These are phyloP conservation scores for Alternaria consortialis DNA, from an alignment of 2,329 filamentous ascomycete genomes.

Conservation along the genomic window DNA sequence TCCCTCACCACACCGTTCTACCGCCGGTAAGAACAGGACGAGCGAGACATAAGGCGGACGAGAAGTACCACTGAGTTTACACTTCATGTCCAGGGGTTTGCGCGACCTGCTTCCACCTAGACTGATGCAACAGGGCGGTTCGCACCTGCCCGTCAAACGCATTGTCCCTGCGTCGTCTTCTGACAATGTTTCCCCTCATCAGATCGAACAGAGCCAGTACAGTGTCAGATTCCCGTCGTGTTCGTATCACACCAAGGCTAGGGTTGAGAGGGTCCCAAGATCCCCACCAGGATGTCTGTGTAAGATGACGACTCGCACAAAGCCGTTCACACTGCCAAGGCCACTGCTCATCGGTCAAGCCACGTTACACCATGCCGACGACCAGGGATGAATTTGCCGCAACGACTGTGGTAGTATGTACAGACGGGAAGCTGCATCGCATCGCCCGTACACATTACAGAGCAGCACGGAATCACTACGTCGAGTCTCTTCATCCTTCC, in stretches of 20 bases:
- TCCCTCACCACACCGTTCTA: background rate
- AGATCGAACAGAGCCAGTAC: background rate
- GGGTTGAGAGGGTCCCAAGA: slow-evolving; percentile 4
- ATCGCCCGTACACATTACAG: slow-evolving; percentile 1
- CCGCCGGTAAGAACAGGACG: background rate
- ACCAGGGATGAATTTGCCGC: slow-evolving; percentile 13
- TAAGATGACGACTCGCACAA: slow-evolving; percentile 14
- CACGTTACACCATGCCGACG: slow-evolving; percentile 9
- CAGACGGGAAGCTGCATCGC: slow-evolving; percentile 13
- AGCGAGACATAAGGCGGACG: background rate
- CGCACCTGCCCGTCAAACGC: background rate
- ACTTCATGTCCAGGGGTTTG: background rate
- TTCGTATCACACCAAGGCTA: slow-evolving; percentile 5
- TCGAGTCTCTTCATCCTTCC: slow-evolving; percentile 46
- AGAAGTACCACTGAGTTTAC: background rate
- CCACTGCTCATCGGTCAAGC: background rate
- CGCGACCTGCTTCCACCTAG: background rate
- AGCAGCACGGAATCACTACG: background rate
- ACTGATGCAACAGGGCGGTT: background rate
- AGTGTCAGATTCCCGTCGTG: slow-evolving; percentile 9
- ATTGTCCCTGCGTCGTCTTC: background rate
- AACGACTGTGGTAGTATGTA: slow-evolving; percentile 8
- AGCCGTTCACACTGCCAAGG: slow-evolving; percentile 8
- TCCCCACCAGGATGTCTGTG: slow-evolving; percentile 3
- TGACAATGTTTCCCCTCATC: background rate